These are phyloP conservation scores for Pestalotiopsis sp. DNA, from an alignment of 2,329 filamentous ascomycete species.

Conservation along the genomic window DNA sequence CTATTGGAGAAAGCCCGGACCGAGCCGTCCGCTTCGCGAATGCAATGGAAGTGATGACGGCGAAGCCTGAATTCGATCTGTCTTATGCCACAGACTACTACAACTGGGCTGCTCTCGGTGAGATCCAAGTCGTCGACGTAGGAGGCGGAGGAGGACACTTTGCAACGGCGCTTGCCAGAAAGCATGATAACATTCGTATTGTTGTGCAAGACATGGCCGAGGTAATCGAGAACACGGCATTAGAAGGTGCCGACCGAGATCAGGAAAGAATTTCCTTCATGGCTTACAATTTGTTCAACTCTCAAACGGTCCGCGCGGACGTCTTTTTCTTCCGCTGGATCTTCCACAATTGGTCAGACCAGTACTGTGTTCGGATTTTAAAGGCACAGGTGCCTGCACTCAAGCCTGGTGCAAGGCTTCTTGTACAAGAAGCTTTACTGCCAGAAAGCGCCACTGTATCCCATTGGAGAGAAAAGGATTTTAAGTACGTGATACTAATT, in stretches of 20 bases:
- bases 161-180: too few relatives aligned
- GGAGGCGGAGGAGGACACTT: constrained; percentile 26
- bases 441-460: background rate
- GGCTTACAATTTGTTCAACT: constrained; percentile 37
- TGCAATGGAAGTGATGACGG: background rate
- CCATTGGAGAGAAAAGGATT: background rate
- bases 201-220: too few relatives aligned
- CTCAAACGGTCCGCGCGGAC: constrained; percentile 43
- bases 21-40: constrained; percentile 9
- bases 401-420: constrained; percentile 41
- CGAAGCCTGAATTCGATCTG: background rate
- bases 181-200: too few relatives aligned
- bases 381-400: constrained; percentile 44
- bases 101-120: constrained; percentile 9
- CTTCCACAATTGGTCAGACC: constrained; percentile 57
- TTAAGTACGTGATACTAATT: background rate
- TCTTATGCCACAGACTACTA: background rate
- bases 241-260: too few relatives aligned
- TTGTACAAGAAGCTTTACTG: constrained; percentile 27
- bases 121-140: constrained; percentile 17
- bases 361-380: constrained; percentile 40
- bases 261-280: too few relatives aligned
- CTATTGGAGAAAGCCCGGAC: background rate
- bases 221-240: too few relatives aligned
- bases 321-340: constrained; percentile 56